Evolutionary conservation across 306 rosid species (phyloP).

Genomic region (Morella rubra): DNA sequence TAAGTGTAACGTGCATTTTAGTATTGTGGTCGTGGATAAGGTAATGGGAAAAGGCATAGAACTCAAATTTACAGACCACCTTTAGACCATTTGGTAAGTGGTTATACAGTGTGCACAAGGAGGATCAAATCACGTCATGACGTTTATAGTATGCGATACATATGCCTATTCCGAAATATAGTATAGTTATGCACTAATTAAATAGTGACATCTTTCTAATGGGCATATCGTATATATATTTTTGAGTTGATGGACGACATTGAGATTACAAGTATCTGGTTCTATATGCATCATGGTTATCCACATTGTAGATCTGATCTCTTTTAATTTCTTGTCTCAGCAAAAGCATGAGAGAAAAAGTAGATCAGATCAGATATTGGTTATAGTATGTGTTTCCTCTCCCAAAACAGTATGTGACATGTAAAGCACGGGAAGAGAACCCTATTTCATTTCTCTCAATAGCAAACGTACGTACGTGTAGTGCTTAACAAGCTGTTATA

Average conservation of each 20-base stretch:
- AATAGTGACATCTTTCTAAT: not conserved
- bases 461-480: not conserved
- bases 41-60: slow-evolving; percentile 24
- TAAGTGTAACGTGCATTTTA: not conserved
- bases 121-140: no score
- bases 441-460: slow-evolving; percentile 16
- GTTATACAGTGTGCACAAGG: no score
- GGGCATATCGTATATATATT: not conserved
- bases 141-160: no score
- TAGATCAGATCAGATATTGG: slow-evolving; percentile 19
- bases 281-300: slow-evolving; percentile 41
- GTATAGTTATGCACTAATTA: no score
- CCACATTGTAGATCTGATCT: slow-evolving; percentile 27
- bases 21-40: slow-evolving; percentile 9
- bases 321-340: slow-evolving; percentile 12
- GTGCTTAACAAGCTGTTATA: slow-evolving; percentile 22
- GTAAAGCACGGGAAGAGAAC: slow-evolving; percentile 19
- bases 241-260: slow-evolving; percentile 21
- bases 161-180: no score
- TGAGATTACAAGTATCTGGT: slow-evolving; percentile 40
- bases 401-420: slow-evolving; percentile 29
- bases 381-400: slow-evolving; percentile 21
- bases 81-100: no score
- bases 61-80: slow-evolving; percentile 18
- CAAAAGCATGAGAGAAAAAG: slow-evolving; percentile 16